Evolutionary conservation across 1,139 yeast species (phyloP).

Genomic region (Scheffersomyces illinoinensis): DNA sequence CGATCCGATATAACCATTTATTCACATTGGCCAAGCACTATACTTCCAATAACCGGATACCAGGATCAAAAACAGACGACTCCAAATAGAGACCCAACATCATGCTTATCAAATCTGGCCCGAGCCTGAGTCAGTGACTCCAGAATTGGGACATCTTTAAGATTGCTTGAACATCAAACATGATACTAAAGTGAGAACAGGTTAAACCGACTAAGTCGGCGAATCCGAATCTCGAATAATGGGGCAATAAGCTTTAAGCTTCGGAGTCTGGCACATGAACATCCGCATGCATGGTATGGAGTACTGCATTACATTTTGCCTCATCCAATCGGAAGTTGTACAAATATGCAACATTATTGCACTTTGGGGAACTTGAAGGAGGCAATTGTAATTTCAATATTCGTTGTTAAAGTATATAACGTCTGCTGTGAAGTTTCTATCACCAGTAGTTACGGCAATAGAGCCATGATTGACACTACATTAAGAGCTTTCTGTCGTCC

Average conservation of each 20-base stretch:
- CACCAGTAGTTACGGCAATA: neutral
- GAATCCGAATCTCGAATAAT: neutral
- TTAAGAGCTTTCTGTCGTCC: neutral
- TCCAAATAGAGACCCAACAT: neutral
- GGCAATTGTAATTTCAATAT: neutral
- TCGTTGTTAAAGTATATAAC: neutral
- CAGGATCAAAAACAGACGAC: too few relatives aligned
- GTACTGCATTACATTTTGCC: neutral
- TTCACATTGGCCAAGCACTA: neutral
- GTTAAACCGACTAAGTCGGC: neutral
- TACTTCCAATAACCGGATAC: neutral
- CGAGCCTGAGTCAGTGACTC: neutral
- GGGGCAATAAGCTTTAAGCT: neutral
- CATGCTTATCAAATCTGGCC: neutral
- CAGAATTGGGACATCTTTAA: neutral
- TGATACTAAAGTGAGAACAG: too few relatives aligned
- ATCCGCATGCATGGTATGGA: neutral
- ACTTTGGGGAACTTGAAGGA: neutral
- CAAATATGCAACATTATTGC: neutral
- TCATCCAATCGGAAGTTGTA: neutral
- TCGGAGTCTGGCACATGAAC: neutral
- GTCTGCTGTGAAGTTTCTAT: neutral
- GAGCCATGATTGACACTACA: neutral
- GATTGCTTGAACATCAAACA: neutral
- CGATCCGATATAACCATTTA: neutral